phyloP scores from a whole-genome alignment of 345 rosid genomes.

The Gossypium anomalum region DNA sequence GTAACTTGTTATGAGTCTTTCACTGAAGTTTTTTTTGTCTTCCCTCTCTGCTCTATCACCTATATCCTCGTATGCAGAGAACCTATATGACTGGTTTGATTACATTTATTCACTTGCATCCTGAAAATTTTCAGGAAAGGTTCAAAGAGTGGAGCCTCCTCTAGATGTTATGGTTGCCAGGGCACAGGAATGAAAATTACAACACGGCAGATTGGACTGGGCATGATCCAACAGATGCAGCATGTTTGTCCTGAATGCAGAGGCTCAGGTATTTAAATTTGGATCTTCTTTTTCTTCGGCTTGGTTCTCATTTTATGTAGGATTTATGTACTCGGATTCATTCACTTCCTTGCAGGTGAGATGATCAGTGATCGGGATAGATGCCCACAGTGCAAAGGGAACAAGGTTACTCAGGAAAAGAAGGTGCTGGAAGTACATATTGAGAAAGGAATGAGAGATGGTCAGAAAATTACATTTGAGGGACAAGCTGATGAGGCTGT shows the following conservation, averaged over 20 bases:
- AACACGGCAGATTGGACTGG: conserved; percentile 37
- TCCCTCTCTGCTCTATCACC: background rate
- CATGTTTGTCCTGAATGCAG: conserved; percentile 53
- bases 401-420: conserved; percentile 49
- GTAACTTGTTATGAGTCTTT: background rate
- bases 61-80: background rate
- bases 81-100: conserved; percentile 3
- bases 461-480: conserved; percentile 42
- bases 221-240: conserved; percentile 61
- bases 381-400: conserved; percentile 48
- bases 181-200: conserved; percentile 58
- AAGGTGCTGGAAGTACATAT: conserved; percentile 50
- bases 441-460: conserved; percentile 59
- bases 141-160: conserved; percentile 49
- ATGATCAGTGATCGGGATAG: conserved; percentile 49
- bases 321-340: background rate
- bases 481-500: conserved; percentile 71
- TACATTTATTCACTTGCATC: background rate
- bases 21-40: background rate
- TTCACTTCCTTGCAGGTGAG: conserved; percentile 35
- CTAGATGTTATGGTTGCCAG: conserved; percentile 47
- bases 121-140: conserved; percentile 42
- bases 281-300: background rate
- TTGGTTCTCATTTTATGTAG: background rate
- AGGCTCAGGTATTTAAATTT: conserved; percentile 37